These are phyloP conservation scores for Bacidia rubella DNA, from an alignment of 495 filamentous ascomycete species.

Conservation along the genomic window DNA sequence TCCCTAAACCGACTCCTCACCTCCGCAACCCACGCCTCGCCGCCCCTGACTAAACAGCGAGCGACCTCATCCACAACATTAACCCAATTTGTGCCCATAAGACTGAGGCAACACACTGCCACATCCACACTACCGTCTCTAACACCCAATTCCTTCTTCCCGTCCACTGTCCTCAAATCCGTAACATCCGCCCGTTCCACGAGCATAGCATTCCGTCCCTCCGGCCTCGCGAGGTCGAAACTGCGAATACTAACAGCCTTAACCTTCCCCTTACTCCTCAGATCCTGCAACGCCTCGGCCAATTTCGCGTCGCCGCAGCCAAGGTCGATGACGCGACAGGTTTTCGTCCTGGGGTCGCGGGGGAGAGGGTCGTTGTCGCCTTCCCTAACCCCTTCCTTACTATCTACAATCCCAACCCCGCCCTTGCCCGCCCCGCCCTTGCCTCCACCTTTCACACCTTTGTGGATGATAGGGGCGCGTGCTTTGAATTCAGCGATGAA, in stretches of 20 bases:
- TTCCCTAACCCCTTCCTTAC: slow-evolving; percentile 21
- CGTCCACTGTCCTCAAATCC: slow-evolving; percentile 41
- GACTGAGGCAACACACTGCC: slow-evolving; percentile 82
- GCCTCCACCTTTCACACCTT: slow-evolving; percentile 10
- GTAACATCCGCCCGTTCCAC: slow-evolving; percentile 83
- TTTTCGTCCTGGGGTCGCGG: slow-evolving; percentile 35
- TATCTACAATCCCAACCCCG: slow-evolving; percentile 15
- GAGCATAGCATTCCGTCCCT: slow-evolving; percentile 33
- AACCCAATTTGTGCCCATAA: slow-evolving; percentile 98
- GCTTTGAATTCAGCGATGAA: slow-evolving; percentile 55
- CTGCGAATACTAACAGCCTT: slow-evolving; percentile 42
- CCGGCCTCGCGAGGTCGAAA: slow-evolving; percentile 53
- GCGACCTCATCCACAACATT: slow-evolving; percentile 79
- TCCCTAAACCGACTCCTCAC: slow-evolving; percentile 74
- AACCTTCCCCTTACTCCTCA: neutral
- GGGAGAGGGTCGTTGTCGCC: slow-evolving; percentile 29
- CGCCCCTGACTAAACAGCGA: slow-evolving; percentile 58
- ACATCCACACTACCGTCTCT: slow-evolving; percentile 61
- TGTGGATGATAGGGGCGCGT: slow-evolving; percentile 19
- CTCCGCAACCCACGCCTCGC: slow-evolving; percentile 92
- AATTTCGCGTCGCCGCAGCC: slow-evolving; percentile 72
- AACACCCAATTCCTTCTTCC: slow-evolving; percentile 26
- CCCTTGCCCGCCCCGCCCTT: slow-evolving; percentile 21
- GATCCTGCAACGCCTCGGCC: slow-evolving; percentile 40
- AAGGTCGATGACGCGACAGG: slow-evolving; percentile 71